Evolutionary conservation across 768 basidiomycete genomes (phyloP), one percentile per base, ranked within the genome.

Genomic region (Trametes villosa): DNA sequence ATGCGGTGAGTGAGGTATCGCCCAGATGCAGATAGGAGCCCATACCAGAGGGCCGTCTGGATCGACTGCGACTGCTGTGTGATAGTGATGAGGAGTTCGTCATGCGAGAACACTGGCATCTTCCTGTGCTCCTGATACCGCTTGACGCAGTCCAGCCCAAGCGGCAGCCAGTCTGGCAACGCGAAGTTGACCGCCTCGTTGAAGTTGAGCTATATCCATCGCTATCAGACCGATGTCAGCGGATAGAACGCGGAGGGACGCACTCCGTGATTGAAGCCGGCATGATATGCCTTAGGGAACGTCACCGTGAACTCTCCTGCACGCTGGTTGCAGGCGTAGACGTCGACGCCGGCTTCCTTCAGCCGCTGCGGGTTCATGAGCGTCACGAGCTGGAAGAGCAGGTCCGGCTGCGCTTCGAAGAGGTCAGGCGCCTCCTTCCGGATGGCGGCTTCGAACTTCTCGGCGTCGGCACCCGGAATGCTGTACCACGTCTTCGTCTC

Each of bases 401-500:
- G 83, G 76, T 96, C 92, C 0, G 97, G 96, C 74, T 98, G 96
- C 51, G 95, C 92, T 72, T 98, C 94, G 71, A 99, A 99, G 22
- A 99, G 84, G 73, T 99, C 97, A 15, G 97, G 97, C 24, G 97
- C 97, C 75, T 98, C 96, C 55, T 83, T 83, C 75, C 88, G 89
- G 74, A 99, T 97, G 26, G 96, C 96, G 29, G 90, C 88, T 76
- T 99, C 97, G 70, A 99, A 98, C 73, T 93, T 93, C 66, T 92
- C 93, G 27, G 96, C 95, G 68, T 97, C 92, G 50, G 86, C 85
- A n/a, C 92, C 96, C 8, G 97, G 96, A 42, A 98, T 91, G 50
- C 96, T 96, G 75, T 99, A 99, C 97, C 97, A 99, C 0, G 96
- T 99, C 80, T 99, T 99, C 33, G 96, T 96, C 72, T 97, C 96